Percentiles rank a stretch among this genome's conserved stretches.
Conservation (phyloP, 139 green algal species). For the Limnomonas spitsbergensis region DNA sequence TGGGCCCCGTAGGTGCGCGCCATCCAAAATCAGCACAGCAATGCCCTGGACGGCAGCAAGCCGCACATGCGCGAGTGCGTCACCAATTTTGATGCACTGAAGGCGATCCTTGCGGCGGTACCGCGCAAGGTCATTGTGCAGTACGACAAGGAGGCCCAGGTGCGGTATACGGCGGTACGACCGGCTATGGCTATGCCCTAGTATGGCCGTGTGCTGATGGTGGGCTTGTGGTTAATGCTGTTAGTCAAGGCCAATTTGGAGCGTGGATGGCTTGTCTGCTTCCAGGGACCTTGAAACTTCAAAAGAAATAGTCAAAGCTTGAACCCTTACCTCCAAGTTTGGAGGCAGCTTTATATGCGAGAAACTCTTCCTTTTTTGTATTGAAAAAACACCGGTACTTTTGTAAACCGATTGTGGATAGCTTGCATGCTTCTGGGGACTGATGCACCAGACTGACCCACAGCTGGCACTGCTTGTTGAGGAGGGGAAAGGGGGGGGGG, state of each 20-base stretch:
- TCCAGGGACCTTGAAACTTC: not conserved
- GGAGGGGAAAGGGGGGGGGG: no score
- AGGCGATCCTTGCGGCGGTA: conserved; percentile 20
- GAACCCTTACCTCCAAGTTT: not conserved
- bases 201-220: not conserved
- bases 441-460: no score
- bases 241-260: not conserved
- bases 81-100: not conserved
- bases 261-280: not conserved
- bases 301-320: not conserved
- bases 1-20: not conserved
- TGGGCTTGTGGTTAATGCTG: not conserved
- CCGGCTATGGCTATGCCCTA: not conserved
- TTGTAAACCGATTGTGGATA: not conserved
- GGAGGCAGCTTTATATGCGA: no score
- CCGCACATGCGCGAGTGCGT: conserved; percentile 34
- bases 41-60: conserved; percentile 25
- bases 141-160: conserved; percentile 20
- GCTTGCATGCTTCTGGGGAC: no score
- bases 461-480: no score
- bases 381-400: no score
- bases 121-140: conserved; percentile 29
- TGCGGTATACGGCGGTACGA: not conserved
- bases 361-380: no score
- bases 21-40: conserved; percentile 18